Base-by-base conservation (phyloP, 345 rosid species). In the Gossypioides kirkii region DNA sequence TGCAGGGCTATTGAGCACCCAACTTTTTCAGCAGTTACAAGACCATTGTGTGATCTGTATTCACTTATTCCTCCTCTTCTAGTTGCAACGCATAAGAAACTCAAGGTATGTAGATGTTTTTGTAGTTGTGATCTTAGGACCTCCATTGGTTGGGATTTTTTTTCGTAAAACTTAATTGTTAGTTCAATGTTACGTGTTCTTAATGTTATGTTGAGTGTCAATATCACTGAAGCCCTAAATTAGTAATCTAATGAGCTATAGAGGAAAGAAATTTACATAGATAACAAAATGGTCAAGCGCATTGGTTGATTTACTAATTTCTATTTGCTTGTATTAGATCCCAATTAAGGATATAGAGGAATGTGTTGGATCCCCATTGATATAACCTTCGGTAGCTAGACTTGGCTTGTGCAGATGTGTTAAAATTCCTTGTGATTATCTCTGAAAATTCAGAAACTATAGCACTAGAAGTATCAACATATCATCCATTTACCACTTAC, bases 1-100 rank as follows among this genome's bases (percentile, higher is more conserved):
- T 82, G 58, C 88, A 95, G 99, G 99, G 97, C 99, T 71, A 87
- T 95, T 82, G 99, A 95, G 73, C 91, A 92, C 76, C 99, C 98
- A 71, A 91, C 97, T 13, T 91, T 89, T 84, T 95, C 98, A 61
- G 99, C 99, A 56, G 87, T 91, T 55, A 95, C 99, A 56, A 91
- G 97, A 79, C 99, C 99, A 22, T 81, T 95, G 81, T 95, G 99
- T 87, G 98, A 95, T 82, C 97, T 95, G 79, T 89, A 94, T 56
- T 89, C 99, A 12, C 86, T 95, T 65, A 82, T 92, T 77, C 96
- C 98, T 58, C 93, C 99, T 58, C 98, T 91, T 82, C 84, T 79
- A 74, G 89, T 92, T 81, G 91, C 90, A 62, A 87, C 92, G 56
- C 86, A 80, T 86, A 95, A 90, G 87, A 95, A 92, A 86, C 99